Base-by-base conservation (phyloP, 805 yeast species). In the Metschnikowia drakensbergensis region DNA sequence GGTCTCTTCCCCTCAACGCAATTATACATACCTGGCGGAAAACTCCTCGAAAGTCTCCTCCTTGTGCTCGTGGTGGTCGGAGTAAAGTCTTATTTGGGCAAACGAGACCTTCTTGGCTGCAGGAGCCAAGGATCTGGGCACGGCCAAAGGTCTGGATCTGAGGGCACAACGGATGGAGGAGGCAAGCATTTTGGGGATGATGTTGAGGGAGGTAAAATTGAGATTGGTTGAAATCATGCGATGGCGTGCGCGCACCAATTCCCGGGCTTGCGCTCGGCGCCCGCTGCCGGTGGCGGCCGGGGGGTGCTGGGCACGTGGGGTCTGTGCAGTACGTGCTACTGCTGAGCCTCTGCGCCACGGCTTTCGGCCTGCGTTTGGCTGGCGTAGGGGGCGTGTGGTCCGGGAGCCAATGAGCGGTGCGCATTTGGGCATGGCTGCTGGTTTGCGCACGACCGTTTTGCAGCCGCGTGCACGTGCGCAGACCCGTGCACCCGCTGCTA, bases 1-100 rank as follows among this genome's bases (percentile, higher is more conserved):
- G 10, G 33, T 30, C 33, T 30, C 17, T n/a, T 17, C 17, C 17
- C 17, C 17, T 17, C 17, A 17, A 17, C 17, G 17, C 17, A 17
- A 10, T n/a, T 11, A 10, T 50, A 61, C 78, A 55, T 79, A 82
- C 84, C 88, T 79, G 54, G 80, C 79, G 47, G 96, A 88, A 79
- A 89, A 90, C 76, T 91, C 97, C 75, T 90, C 97, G 58, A 88
- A 91, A 47, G 96, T 83, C 76, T 90, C 97, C 68, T 88, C 96
- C 58, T 84, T 88, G 67, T 88, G 95, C 68, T 88, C 96, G 60
- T 84, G 88, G 68, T 86, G 92, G 59, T 77, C 84, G 47, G 96
- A 86, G 79, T 87, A 90, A 62, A 76, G 76, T 82, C 97, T 82
- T 43, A 69, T 53, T 51, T 62, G 69, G 49, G 63, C 63, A 36